Evolutionary conservation across 352 stramenopile genomes (phyloP).

Genomic region (Phytopythium ostracodes): DNA sequence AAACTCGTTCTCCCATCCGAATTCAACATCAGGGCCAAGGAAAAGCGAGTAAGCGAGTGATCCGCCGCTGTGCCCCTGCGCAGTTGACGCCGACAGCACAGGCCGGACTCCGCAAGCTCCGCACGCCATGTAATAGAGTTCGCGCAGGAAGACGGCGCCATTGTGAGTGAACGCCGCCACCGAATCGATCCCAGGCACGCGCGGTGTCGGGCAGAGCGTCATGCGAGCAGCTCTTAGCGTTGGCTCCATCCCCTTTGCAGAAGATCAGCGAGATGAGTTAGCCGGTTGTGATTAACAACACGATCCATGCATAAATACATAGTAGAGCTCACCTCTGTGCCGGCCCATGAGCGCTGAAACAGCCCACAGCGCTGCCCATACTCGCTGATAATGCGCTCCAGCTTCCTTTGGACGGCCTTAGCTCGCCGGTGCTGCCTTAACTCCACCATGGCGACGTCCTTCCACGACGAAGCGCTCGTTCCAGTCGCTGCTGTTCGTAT

Average conservation of each 20-base stretch:
- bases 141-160: background rate
- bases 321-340: background rate
- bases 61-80: background rate
- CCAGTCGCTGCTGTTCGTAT: background rate
- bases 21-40: background rate
- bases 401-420: background rate
- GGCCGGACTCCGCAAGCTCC: background rate
- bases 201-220: background rate
- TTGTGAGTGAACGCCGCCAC: conserved; percentile 5
- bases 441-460: background rate
- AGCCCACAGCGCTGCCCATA: background rate
- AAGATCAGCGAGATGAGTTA: too few relatives aligned
- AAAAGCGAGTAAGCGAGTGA: conserved; percentile 5
- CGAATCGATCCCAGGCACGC: background rate
- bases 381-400: background rate
- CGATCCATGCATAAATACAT: too few relatives aligned
- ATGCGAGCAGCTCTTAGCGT: background rate
- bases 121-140: conserved; percentile 6
- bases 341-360: background rate
- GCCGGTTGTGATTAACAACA: too few relatives aligned
- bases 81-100: background rate
- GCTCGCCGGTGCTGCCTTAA: background rate
- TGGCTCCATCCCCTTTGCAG: too few relatives aligned
- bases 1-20: background rate
- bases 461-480: conserved; percentile 1